Evolutionary conservation across 2,329 filamentous ascomycete species (phyloP), one percentile per base, ranked within the genome.

Genomic region (Leptographium wingfieldii): DNA sequence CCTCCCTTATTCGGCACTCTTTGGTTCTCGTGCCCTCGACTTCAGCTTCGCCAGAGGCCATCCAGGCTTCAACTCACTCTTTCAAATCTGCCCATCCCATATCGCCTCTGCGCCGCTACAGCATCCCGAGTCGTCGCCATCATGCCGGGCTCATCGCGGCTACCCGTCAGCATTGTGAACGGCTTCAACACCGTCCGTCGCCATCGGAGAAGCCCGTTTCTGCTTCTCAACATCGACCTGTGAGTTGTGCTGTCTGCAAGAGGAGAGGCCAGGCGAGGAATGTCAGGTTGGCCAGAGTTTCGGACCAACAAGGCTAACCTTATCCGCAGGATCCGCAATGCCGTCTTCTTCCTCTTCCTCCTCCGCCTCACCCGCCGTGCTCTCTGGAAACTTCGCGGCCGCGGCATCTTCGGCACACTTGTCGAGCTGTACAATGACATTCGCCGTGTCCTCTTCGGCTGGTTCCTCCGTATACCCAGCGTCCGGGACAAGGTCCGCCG

Each of bases 301-400:
- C 29, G 29, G 33, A 35, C 3, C 33, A 10, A 16, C 3, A 5
- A 25, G 22, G 22, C 55, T 56, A 25, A 56, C 48, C n/a, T 22
- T 56, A 4, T 51, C 31, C 49, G 19, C 65, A 92, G 90, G 62
- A 69, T 96, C 63, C 88, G 90, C 59, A 95, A 96, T 71, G 77
- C 96, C 62, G 77, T 97, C 67, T 95, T 97, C 73, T 79, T 92
- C 69, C 81, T 95, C 67, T 96, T 97, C 75, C 72, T 96, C 62
- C 77, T 95, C 55, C 87, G 92, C 70, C 88, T 91, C 79, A 82
- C 87, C 38, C 88, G 90, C 65, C 88, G 87, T 68, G 81, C 83
- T 33, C 87, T 90, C 71, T 87, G 90, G 76, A 89, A 94, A 69
- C 80, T 97, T 66, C 90, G 88, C 69, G 94, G 94, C 66, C 90